Evolutionary conservation across 108 stramenopile genomes (phyloP).

Genomic region (Conticribra weissflogii): DNA sequence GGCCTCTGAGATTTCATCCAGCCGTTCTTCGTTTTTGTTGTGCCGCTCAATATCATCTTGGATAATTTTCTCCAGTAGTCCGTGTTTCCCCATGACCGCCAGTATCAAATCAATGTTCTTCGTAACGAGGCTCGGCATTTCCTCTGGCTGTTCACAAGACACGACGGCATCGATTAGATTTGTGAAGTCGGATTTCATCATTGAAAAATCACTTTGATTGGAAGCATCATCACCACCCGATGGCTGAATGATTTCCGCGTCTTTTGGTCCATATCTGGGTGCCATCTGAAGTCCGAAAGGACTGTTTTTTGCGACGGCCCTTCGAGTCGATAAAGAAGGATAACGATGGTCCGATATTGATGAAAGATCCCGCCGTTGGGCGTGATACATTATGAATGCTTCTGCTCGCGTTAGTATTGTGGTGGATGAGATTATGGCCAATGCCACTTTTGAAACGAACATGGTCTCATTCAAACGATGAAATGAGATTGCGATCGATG

Average conservation of each 20-base stretch:
- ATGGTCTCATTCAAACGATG: no score
- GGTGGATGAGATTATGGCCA: no score
- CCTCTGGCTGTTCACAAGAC: conserved; percentile 3
- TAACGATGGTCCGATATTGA: no score
- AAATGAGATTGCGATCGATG: no score
- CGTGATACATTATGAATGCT: no score
- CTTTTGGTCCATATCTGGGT: conserved; percentile 16
- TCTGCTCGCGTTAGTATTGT: no score
- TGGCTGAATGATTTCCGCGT: conserved; percentile 2
- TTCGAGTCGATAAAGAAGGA: no score
- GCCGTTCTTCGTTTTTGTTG: conserved; percentile 12
- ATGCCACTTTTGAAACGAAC: no score
- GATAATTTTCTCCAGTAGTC: conserved; percentile 31
- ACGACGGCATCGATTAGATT: conserved; percentile 3
- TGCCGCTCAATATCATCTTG: conserved; percentile 23
- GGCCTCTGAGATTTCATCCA: conserved; percentile 37
- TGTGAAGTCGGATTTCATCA: conserved; percentile 23
- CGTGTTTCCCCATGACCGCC: conserved; percentile 10
- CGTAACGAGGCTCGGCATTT: conserved; percentile 28
- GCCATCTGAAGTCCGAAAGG: background rate
- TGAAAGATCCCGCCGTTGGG: no score
- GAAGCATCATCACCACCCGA: background rate
- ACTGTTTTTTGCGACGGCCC: background rate
- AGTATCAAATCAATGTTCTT: conserved; percentile 26
- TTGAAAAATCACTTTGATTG: background rate